Conservation (phyloP, 805 yeast genomes). For the Hanseniaspora nectarophila region DNA sequence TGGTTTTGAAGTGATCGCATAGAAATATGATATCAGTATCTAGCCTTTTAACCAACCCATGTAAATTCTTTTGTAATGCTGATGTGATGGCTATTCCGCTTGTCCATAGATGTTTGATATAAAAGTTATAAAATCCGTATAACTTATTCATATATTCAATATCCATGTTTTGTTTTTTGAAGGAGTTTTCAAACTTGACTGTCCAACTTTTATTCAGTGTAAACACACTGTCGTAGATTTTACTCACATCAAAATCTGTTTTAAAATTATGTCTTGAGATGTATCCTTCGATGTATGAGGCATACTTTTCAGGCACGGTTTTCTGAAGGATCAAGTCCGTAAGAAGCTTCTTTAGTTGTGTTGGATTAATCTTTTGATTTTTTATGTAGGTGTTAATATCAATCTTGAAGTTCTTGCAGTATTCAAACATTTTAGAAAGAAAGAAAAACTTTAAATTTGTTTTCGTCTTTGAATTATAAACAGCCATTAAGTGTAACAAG, state of each 20-base stretch:
- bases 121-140: conserved; percentile 13
- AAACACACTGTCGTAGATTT: neutral
- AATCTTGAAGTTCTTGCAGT: neutral
- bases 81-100: neutral
- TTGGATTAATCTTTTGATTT: neutral
- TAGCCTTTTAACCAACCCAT: neutral
- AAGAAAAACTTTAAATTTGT: conserved; percentile 4
- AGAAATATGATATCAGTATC: neutral
- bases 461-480: neutral
- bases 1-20: neutral
- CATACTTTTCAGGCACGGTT: neutral
- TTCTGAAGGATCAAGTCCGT: neutral
- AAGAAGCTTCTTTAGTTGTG: neutral
- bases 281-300: neutral
- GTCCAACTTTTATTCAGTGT: conserved; percentile 9
- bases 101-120: conserved; percentile 1
- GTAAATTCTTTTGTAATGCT: neutral
- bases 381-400: neutral
- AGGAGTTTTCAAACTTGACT: conserved; percentile 5
- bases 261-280: neutral
- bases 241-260: neutral
- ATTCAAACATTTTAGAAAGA: conserved; percentile 4
- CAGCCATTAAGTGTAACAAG: neutral
- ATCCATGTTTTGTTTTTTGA: neutral
- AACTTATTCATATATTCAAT: neutral